Evolutionary conservation across 805 yeast species (phyloP), one percentile per base, ranked within the genome.

Genomic region (Candida ficus): DNA sequence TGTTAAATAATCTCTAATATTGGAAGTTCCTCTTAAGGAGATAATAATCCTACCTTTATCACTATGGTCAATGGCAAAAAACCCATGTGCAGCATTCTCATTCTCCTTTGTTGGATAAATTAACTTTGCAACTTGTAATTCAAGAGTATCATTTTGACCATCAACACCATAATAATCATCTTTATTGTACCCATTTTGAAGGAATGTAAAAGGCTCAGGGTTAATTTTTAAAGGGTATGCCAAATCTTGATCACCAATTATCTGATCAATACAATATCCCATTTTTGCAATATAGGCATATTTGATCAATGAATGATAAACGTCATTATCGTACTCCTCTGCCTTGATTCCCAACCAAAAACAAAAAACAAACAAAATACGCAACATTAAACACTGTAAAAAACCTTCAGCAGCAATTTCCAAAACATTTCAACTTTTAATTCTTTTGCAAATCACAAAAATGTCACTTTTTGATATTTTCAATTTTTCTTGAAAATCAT

Each of bases 21-120:
- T 69, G 1, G 77, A 62, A 0, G 87, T 75, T 6, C 93, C 93
- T 60, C 86, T 68, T 46, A 79, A 76, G 0, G 70, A 73, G 34
- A 83, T 53, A 5, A 76, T 57, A 7, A 83, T 61, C 26, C 72
- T 66, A 30, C 70, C 58, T 28, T 59, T 54, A 2, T 51, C 52
- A 19, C 35, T 32, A 46, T 70, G 73, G 54, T 79, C 84, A 12
- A 72, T 61, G 7, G 78, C 75, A 29, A 76, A 66, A 53, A 62
- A 74, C 0, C 88, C 87, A 7, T 39, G 47, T 2, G 51, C 33
- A 2, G 35, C 26, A 13, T 26, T 14, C n/a, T 42, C 38, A 26
- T 35, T 32, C 3, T 28, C 37, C 9, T 36, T 33, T 3, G 30
- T 23, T 17, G 38, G 35, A 18, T 33, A 13, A n/a, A 31, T n/a